phyloP scores from a whole-genome alignment of 2,329 filamentous ascomycete genomes.

The Bipolaris bicolor region DNA sequence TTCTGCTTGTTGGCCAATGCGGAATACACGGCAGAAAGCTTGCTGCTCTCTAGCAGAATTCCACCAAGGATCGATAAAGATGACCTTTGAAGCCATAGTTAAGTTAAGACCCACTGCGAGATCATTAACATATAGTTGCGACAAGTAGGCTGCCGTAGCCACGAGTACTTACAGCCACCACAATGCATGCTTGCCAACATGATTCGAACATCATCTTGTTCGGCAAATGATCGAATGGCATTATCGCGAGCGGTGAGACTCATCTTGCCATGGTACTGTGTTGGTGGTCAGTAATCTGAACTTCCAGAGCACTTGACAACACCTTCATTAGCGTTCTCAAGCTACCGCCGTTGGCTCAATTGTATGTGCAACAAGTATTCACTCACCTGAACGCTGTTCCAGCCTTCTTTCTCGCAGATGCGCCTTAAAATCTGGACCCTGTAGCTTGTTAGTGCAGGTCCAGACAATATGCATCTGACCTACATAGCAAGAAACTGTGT shows the following conservation, averaged over 20 bases:
- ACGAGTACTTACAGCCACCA: constrained; percentile 53
- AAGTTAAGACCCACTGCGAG: constrained; percentile 60
- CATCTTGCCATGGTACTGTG: constrained; percentile 58
- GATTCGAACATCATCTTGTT: constrained; percentile 51
- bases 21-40: constrained; percentile 66
- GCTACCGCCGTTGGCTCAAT: not conserved
- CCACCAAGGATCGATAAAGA: constrained; percentile 63
- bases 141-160: not conserved
- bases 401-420: constrained; percentile 59
- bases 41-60: constrained; percentile 68
- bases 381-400: constrained; percentile 53
- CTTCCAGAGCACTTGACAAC: not conserved
- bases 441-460: constrained; percentile 9
- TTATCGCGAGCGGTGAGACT: constrained; percentile 52
- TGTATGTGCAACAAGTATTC: not conserved
- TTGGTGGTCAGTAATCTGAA: constrained; percentile 12
- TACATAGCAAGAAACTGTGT: constrained; percentile 63
- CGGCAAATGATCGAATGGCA: constrained; percentile 56
- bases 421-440: constrained; percentile 57
- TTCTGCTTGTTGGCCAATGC: constrained; percentile 68
- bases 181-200: constrained; percentile 63
- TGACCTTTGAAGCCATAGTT: constrained; percentile 60
- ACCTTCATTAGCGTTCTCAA: not conserved
- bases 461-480: constrained; percentile 1
- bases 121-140: not conserved